These are phyloP conservation scores for Gilbertella persicaria DNA, from an alignment of 371 early-diverging fungal species.

Conservation along the genomic window DNA sequence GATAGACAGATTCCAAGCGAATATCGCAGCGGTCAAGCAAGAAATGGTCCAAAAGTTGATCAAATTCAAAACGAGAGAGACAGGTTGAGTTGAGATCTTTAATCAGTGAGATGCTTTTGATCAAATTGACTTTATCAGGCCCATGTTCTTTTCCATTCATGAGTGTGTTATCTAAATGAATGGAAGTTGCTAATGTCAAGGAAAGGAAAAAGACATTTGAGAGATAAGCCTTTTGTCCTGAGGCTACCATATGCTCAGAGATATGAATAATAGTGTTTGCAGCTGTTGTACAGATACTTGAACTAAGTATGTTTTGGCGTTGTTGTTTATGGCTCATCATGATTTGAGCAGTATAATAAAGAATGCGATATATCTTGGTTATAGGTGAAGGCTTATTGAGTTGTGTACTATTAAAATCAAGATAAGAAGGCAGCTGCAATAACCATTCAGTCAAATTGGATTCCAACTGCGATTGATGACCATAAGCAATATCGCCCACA, in stretches of 20 bases:
- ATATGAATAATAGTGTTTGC: constrained; percentile 43
- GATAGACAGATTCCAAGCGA: not conserved
- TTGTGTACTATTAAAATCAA: constrained; percentile 30
- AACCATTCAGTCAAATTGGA: constrained; percentile 40
- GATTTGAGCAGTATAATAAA: constrained; percentile 49
- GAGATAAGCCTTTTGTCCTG: constrained; percentile 23
- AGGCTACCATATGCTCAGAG: constrained; percentile 40
- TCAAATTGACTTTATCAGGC: constrained; percentile 9
- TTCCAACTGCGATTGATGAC: constrained; percentile 5
- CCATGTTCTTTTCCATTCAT: not conserved
- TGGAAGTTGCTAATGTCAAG: constrained; percentile 26
- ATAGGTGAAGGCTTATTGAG: constrained; percentile 33
- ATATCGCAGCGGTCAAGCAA: constrained; percentile 3
- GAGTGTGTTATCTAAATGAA: constrained; percentile 16
- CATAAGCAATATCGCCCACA: constrained; percentile 22
- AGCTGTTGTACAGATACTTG: constrained; percentile 34
- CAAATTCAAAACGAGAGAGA: constrained; percentile 11
- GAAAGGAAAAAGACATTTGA: constrained; percentile 31
- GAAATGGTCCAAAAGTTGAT: constrained; percentile 21
- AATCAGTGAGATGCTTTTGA: constrained; percentile 12
- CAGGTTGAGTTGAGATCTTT: constrained; percentile 19
- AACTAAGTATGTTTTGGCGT: constrained; percentile 7
- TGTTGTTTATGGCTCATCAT: constrained; percentile 20
- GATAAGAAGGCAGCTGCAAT: constrained; percentile 38
- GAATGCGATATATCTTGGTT: constrained; percentile 38